Evolutionary conservation across 2,329 filamentous ascomycete species (phyloP), one percentile per base, ranked within the genome.

Genomic region (Rosellinia necatrix): DNA sequence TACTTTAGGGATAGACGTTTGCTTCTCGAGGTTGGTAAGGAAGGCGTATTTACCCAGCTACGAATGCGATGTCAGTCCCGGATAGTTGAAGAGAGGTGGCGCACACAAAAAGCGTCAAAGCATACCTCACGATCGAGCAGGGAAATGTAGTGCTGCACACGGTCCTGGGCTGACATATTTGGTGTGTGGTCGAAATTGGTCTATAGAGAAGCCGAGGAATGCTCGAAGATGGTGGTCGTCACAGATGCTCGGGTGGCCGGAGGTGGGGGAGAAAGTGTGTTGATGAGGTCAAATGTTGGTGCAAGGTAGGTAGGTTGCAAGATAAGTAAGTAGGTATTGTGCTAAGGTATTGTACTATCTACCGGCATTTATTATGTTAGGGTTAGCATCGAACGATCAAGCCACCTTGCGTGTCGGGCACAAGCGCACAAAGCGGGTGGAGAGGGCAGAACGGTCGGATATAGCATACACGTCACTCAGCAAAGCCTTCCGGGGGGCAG

Each of bases 1-100:
- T 70, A 90, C 88, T 82, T 96, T 96, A 72, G 91, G 91, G 47
- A 94, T 83, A 56, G 84, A 86, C 63, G 88, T 89, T 76, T 90
- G 86, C 82, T 87, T 90, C 84, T 96, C 91, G 70, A 94, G 83
- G 78, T 93, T 91, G 83, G 87, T 89, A 73, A 94, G 84, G 70
- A 82, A 76, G 68, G 88, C 88, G 79, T 94, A 94, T 76, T 92
- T 93, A 75, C 89, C 90, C 65, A 94, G 86, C 90, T 94, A 74
- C 67, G 56, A 42, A 48, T 55, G 43, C 57, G 42, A 53, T 51
- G 44, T 62, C 35, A 60, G 68, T 37, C 63, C 62, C 57, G 32
- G 24, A 42, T 34, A 37, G 49, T 58, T 64, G 63, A 60, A 52
- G 56, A 58, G 17, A 38, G 53, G 51, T 42, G 53, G 51, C 40